Evolutionary conservation across 2,329 filamentous ascomycete genomes (phyloP).

Genomic region (Penicillium sp.): DNA sequence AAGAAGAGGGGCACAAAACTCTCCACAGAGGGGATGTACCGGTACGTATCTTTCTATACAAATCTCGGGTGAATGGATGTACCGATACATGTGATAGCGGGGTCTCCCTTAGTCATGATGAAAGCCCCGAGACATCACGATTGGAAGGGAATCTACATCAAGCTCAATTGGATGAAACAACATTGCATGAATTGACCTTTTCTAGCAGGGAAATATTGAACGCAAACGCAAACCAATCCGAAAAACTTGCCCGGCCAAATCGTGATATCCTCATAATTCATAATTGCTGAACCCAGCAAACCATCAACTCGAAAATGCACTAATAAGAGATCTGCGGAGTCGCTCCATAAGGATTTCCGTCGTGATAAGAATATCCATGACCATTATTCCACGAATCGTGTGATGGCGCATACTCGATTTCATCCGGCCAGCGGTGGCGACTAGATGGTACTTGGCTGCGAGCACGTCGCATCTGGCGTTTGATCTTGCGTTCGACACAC

Average conservation of each 20-base stretch:
- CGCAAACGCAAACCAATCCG: too few species aligned
- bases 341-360: constrained; percentile 15
- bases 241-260: too few species aligned
- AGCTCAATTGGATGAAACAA: too few species aligned
- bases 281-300: constrained; percentile 1
- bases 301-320: background rate
- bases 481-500: constrained; percentile 38
- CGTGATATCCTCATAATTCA: constrained; percentile 15
- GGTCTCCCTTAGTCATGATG: constrained; percentile 1
- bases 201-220: too few species aligned
- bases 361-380: constrained; percentile 8
- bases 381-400: constrained; percentile 1
- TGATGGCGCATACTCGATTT: constrained; percentile 24
- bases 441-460: constrained; percentile 19
- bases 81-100: constrained; percentile 15
- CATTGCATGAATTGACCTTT: too few species aligned
- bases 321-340: constrained; percentile 19
- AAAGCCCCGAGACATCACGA: too few species aligned
- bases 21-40: constrained; percentile 5
- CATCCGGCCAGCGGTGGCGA: constrained; percentile 25
- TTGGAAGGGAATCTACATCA: too few species aligned
- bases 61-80: constrained; percentile 6
- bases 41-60: constrained; percentile 3
- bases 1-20: constrained; percentile 15
- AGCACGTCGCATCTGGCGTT: constrained; percentile 43